Evolutionary conservation across 176 grass and related monocot genomes (phyloP).

Genomic region (Oryza coarctata): DNA sequence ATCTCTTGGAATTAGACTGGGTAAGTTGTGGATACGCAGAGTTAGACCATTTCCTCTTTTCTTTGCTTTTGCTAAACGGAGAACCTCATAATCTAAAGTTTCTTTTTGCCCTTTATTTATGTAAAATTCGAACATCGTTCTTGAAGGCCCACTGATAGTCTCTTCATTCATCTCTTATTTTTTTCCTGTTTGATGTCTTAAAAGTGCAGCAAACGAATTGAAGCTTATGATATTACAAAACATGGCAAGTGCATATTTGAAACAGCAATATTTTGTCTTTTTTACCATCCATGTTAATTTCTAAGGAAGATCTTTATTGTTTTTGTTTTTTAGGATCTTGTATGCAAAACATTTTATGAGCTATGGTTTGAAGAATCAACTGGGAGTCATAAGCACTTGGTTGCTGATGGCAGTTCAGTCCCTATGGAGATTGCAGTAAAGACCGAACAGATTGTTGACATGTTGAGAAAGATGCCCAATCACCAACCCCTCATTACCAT

Average conservation of each 20-base stretch:
- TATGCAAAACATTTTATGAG: conserved; percentile 99
- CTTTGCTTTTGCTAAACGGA: background rate
- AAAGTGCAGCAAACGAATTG: too few relatives aligned
- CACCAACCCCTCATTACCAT: conserved; percentile 92
- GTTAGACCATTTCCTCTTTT: background rate
- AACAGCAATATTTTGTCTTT: conserved; percentile 23
- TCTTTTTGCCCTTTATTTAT: background rate
- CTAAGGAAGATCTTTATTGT: conserved; percentile 25
- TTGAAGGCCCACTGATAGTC: background rate
- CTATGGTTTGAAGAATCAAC: conserved; percentile 95
- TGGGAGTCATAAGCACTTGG: conserved; percentile 87
- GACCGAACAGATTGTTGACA: conserved; percentile 99
- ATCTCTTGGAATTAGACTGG: conserved; percentile 11
- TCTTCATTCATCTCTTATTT: background rate
- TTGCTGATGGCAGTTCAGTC: conserved; percentile 97
- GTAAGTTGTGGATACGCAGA: conserved; percentile 1
- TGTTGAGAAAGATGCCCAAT: conserved; percentile 95
- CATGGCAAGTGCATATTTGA: conserved; percentile 25
- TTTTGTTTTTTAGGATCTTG: conserved; percentile 69
- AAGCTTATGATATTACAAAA: conserved; percentile 25
- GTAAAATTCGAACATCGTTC: background rate
- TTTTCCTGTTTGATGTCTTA: conserved; percentile 4
- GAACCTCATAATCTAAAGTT: background rate
- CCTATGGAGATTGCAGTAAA: conserved; percentile 93
- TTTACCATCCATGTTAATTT: conserved; percentile 12